A percentile compares a stretch with the other conserved stretches of the same genome.
These are phyloP conservation scores for Chrysanthemum makinoi DNA, from an alignment of 129 eudicot genomes.

Conservation along the genomic window DNA sequence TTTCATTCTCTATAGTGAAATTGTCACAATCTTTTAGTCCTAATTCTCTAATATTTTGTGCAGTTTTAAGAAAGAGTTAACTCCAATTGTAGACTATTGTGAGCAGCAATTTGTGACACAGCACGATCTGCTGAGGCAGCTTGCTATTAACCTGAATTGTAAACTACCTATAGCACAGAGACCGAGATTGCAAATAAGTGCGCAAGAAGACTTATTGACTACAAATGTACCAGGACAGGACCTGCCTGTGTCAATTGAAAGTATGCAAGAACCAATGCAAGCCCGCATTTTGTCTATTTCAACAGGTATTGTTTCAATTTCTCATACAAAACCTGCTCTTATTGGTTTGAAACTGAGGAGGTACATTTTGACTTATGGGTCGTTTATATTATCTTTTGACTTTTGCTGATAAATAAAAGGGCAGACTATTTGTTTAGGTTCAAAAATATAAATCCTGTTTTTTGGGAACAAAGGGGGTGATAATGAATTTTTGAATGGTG, in stretches of 20 bases:
- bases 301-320: conserved; percentile 34
- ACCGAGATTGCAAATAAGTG: conserved; percentile 33
- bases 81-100: conserved; percentile 15
- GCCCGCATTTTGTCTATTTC: conserved; percentile 46
- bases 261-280: conserved; percentile 22
- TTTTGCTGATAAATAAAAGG: background rate
- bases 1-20: no score
- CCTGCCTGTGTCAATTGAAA: conserved; percentile 3
- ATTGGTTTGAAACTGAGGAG: background rate
- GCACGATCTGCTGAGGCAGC: conserved; percentile 55
- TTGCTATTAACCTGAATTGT: conserved; percentile 41
- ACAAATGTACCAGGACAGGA: conserved; percentile 28
- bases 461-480: background rate
- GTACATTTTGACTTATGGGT: background rate
- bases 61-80: background rate
- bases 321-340: background rate
- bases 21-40: no score
- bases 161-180: conserved; percentile 34
- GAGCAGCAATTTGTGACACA: conserved; percentile 41
- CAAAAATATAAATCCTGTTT: background rate
- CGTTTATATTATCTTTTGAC: background rate
- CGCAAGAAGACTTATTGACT: background rate
- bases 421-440: background rate
- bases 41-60: no score
- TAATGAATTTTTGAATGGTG: background rate